phyloP scores from a whole-genome alignment of 2,329 filamentous ascomycete genomes.

The Exophiala oligosperma region DNA sequence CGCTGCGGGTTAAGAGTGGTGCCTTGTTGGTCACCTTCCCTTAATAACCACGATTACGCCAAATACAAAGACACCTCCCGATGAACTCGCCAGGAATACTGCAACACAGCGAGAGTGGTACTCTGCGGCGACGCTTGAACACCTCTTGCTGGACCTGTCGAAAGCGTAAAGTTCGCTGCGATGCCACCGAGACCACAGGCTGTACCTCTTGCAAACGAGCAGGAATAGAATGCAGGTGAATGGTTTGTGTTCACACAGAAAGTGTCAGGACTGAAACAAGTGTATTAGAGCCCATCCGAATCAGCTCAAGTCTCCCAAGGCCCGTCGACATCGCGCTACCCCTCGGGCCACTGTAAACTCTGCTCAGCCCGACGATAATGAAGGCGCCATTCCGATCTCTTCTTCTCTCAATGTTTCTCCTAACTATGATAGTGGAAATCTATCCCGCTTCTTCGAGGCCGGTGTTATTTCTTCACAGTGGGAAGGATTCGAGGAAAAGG shows the following conservation, averaged over 20 bases:
- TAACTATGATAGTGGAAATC: not conserved
- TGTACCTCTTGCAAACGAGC: constrained; percentile 3
- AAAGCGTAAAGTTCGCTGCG: constrained; percentile 1
- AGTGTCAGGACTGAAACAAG: not conserved
- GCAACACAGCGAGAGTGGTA: not conserved
- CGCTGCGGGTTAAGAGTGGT: no score
- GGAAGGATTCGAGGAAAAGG: constrained; percentile 1
- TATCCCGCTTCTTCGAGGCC: constrained; percentile 2
- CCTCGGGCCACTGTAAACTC: not conserved
- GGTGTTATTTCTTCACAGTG: not conserved
- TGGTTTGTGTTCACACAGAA: not conserved
- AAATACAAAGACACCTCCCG: not conserved
- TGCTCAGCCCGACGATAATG: not conserved
- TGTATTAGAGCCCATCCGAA: not conserved
- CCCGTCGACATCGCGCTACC: not conserved
- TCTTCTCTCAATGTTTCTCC: constrained; percentile 1
- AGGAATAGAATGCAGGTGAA: constrained; percentile 2
- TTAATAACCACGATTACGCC: not conserved
- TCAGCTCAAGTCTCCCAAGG: constrained; percentile 1
- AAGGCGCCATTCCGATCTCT: not conserved
- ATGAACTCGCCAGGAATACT: not conserved
- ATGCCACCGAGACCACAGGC: not conserved
- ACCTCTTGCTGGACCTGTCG: constrained; percentile 1
- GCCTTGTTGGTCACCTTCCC: no score
- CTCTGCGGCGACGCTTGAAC: not conserved